Evolutionary conservation across 2,329 filamentous ascomycete genomes (phyloP).

Genomic region (Xylaria sp.): DNA sequence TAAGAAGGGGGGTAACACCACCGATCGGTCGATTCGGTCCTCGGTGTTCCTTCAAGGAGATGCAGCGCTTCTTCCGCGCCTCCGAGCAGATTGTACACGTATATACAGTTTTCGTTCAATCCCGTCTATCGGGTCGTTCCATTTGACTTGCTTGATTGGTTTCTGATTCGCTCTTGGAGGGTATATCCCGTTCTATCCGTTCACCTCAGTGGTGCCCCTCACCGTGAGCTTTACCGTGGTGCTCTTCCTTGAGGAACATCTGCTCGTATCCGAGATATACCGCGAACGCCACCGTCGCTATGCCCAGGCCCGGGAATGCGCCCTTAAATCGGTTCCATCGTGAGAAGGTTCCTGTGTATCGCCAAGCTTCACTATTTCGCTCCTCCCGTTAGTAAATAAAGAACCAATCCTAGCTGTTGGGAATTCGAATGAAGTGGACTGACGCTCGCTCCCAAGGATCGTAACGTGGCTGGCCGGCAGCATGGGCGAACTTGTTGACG

Average conservation of each 20-base stretch:
- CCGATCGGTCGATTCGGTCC: background rate
- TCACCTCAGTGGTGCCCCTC: constrained; percentile 66
- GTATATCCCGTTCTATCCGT: background rate
- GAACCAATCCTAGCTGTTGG: background rate
- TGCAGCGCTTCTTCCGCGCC: constrained; percentile 14
- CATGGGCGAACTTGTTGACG: constrained; percentile 79
- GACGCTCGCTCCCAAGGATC: constrained; percentile 75
- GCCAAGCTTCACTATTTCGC: constrained; percentile 84
- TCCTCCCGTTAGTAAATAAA: constrained; percentile 19
- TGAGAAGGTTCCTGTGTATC: constrained; percentile 89
- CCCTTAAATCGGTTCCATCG: constrained; percentile 89
- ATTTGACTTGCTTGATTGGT: background rate
- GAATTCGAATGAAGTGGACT: constrained; percentile 50
- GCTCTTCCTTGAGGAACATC: constrained; percentile 81
- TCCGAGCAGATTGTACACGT: constrained; percentile 28
- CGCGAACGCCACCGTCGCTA: constrained; percentile 89
- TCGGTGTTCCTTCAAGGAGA: constrained; percentile 13
- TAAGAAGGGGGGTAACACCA: background rate
- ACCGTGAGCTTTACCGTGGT: constrained; percentile 67
- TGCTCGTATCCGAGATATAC: constrained; percentile 92
- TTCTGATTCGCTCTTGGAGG: background rate
- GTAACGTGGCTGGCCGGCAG: constrained; percentile 71
- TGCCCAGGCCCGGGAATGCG: constrained; percentile 90
- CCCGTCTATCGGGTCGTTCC: constrained; percentile 18
- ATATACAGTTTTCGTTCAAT: constrained; percentile 34